Percentiles rank a stretch among this genome's conserved stretches.
Evolutionary conservation across 73 alveolate species (phyloP).

Genomic region (Paramecium octaurelia): DNA sequence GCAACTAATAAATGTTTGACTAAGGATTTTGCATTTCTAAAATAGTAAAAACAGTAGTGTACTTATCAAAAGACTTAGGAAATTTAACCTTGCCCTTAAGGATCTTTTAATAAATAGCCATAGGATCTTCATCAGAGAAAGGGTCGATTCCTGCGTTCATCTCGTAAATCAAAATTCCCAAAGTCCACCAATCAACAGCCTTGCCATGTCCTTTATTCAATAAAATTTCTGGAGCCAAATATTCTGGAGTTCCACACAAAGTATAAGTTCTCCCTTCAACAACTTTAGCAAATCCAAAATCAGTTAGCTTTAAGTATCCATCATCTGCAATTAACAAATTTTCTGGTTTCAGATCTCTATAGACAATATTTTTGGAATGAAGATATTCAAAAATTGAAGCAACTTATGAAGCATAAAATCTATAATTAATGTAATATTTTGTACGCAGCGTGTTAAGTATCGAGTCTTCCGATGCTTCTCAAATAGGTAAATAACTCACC

Average conservation of each 20-base stretch:
- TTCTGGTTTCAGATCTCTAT: slow-evolving; percentile 90
- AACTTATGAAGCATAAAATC: slow-evolving; percentile 75
- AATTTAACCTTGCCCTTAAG: slow-evolving; percentile 79
- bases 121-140: slow-evolving; percentile 87
- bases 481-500: slow-evolving; percentile 84
- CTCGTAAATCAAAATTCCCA: slow-evolving; percentile 82
- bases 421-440: not conserved
- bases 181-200: slow-evolving; percentile 96
- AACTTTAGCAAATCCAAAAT: slow-evolving; percentile 95
- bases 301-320: slow-evolving; percentile 94
- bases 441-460: slow-evolving; percentile 69
- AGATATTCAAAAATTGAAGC: slow-evolving; percentile 76
- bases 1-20: slow-evolving; percentile 86
- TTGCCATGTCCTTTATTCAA: slow-evolving; percentile 96
- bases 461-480: slow-evolving; percentile 74
- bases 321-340: slow-evolving; percentile 89
- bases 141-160: slow-evolving; percentile 89
- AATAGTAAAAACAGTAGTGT: not conserved
- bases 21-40: slow-evolving; percentile 78
- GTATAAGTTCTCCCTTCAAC: slow-evolving; percentile 95
- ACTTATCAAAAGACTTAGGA: slow-evolving; percentile 81
- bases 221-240: slow-evolving; percentile 97
- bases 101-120: slow-evolving; percentile 80
- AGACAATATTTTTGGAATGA: slow-evolving; percentile 76
- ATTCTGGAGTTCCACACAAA: slow-evolving; percentile 98